These are phyloP conservation scores for Pythium scleroteichum DNA, from an alignment of 352 stramenopile genomes.

Conservation along the genomic window DNA sequence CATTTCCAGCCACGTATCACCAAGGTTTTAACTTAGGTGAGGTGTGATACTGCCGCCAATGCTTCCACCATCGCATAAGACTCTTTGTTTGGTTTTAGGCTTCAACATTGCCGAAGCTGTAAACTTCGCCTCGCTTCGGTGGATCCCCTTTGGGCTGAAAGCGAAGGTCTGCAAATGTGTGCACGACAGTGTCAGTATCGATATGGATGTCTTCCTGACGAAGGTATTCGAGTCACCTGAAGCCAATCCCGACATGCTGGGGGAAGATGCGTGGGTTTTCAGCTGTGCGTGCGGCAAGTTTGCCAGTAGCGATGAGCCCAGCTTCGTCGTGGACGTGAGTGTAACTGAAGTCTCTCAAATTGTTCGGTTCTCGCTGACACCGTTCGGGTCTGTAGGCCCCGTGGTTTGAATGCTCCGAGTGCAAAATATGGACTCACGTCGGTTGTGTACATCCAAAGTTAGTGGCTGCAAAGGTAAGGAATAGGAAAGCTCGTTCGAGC, in stretches of 20 bases:
- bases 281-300: slow-evolving; percentile 71
- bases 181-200: slow-evolving; percentile 80
- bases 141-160: slow-evolving; percentile 76
- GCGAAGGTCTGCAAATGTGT: slow-evolving; percentile 89
- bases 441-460: slow-evolving; percentile 61
- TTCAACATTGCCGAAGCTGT: slow-evolving; percentile 92
- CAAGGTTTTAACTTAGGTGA: slow-evolving; percentile 88
- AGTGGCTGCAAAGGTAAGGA: slow-evolving; percentile 27
- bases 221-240: slow-evolving; percentile 54
- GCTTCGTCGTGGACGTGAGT: slow-evolving; percentile 55
- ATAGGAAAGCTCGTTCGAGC: neutral
- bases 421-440: slow-evolving; percentile 77
- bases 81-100: slow-evolving; percentile 33
- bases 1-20: slow-evolving; percentile 89
- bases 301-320: slow-evolving; percentile 53
- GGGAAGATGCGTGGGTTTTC: slow-evolving; percentile 68
- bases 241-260: slow-evolving; percentile 39
- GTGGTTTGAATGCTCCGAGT: slow-evolving; percentile 84
- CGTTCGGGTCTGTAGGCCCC: slow-evolving; percentile 42
- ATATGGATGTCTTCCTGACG: slow-evolving; percentile 84
- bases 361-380: no score
- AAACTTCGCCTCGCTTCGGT: slow-evolving; percentile 89
- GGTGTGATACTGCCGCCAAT: neutral
- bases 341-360: no score
- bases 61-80: no score